Evolutionary conservation across 179 eudicot genomes (phyloP).

Genomic region (Carnegiea gigantea): DNA sequence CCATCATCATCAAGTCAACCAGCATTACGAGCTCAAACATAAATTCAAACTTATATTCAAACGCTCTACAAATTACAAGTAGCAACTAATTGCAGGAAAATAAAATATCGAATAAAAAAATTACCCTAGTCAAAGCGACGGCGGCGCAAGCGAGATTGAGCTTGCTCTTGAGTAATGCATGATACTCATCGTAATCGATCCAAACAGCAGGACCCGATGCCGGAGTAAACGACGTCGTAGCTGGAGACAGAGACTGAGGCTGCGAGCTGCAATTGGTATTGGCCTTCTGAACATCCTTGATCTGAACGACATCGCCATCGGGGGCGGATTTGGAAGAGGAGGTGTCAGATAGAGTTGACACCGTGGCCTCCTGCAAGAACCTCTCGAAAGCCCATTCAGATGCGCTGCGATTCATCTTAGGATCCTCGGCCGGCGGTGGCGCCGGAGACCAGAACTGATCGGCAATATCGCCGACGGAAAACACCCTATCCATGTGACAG

Average conservation of each 20-base stretch:
- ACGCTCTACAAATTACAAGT: not conserved
- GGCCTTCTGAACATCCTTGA: conserved; percentile 31
- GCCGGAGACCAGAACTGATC: conserved; percentile 81
- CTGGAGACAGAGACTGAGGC: not conserved
- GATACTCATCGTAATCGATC: conserved; percentile 2
- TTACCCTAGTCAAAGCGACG: conserved; percentile 7
- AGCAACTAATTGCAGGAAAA: not conserved
- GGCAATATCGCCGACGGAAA: conserved; percentile 76
- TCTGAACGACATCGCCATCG: conserved; percentile 40
- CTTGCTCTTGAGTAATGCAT: conserved; percentile 4
- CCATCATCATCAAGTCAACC: not conserved
- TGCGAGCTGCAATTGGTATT: not conserved
- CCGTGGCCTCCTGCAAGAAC: conserved; percentile 56
- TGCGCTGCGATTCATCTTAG: conserved; percentile 63
- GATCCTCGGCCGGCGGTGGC: conserved; percentile 26
- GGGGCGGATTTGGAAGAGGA: conserved; percentile 27
- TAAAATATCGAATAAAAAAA: not conserved
- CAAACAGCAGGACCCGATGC: conserved; percentile 30
- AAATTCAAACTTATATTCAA: no score
- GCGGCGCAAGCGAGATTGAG: conserved; percentile 12
- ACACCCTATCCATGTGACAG: conserved; percentile 61
- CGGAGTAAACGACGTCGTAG: conserved; percentile 21
- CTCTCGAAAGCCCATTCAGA: conserved; percentile 80
- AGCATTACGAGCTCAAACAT: not conserved
- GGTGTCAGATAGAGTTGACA: conserved; percentile 20